These are phyloP conservation scores for Suhomyces kilbournensis DNA, from an alignment of 805 yeast species.

Conservation along the genomic window DNA sequence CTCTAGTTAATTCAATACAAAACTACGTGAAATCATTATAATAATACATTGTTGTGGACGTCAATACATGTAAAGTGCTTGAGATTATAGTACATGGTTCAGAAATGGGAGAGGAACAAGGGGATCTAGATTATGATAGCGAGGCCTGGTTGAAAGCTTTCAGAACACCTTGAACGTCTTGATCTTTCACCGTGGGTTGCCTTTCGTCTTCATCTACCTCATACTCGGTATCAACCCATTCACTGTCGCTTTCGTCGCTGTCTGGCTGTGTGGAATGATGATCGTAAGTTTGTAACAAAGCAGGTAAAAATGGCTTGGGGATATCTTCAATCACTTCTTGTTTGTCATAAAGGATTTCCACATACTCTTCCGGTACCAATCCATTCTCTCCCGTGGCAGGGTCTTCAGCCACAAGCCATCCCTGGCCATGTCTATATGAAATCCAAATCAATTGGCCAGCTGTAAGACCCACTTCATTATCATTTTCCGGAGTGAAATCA, in stretches of 20 bases:
- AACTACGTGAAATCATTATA: neutral
- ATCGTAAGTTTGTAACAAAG: constrained; percentile 21
- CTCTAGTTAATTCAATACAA: neutral
- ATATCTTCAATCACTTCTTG: constrained; percentile 27
- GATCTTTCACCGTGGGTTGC: neutral
- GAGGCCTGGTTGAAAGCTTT: neutral
- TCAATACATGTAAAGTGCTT: neutral
- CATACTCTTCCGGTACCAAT: constrained; percentile 92
- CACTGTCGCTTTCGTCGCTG: constrained; percentile 19
- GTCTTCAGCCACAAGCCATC: constrained; percentile 94
- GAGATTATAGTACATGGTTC: neutral
- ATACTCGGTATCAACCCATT: constrained; percentile 29
- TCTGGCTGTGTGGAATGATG: neutral
- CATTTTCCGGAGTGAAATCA: constrained; percentile 90
- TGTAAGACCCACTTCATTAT: constrained; percentile 73
- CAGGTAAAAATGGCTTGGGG: constrained; percentile 50
- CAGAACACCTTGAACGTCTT: neutral
- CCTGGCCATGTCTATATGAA: constrained; percentile 92
- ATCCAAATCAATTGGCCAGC: constrained; percentile 87
- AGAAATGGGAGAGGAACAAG: neutral
- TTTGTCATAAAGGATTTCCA: constrained; percentile 46
- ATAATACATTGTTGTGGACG: neutral
- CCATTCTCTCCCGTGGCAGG: constrained; percentile 79
- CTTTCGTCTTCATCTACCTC: constrained; percentile 20
- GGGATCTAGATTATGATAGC: neutral